These are phyloP conservation scores for Colletotrichum orchidophilum DNA, from an alignment of 2,329 filamentous ascomycete genomes.

Conservation along the genomic window DNA sequence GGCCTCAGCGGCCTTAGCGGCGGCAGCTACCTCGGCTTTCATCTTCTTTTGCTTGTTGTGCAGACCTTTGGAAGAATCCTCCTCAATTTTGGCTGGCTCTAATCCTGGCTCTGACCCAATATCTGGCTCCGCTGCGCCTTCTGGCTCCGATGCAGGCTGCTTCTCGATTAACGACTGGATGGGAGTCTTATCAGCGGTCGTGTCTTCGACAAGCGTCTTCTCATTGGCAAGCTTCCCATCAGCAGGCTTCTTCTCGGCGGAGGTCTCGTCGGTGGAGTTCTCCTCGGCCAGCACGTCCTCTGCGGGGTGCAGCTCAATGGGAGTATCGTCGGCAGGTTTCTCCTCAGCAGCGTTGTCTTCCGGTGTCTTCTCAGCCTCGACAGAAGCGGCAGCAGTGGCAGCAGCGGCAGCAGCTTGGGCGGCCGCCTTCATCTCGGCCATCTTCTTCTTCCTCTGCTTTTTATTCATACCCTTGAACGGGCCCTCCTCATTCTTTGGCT, in stretches of 20 bases:
- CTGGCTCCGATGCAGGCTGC: not conserved
- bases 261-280: not conserved
- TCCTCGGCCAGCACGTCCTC: not conserved
- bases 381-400: not conserved
- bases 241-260: not conserved
- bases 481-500: not conserved
- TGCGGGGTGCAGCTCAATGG: too few species aligned
- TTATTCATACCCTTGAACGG: not conserved
- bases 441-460: constrained; percentile 30
- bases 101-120: not conserved
- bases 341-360: not conserved
- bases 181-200: not conserved
- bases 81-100: not conserved
- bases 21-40: not conserved
- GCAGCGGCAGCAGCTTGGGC: not conserved
- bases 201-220: not conserved
- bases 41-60: not conserved
- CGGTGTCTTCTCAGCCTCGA: not conserved
- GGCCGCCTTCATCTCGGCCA: constrained; percentile 10
- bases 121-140: not conserved
- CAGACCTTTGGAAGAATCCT: not conserved
- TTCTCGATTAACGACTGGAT: not conserved
- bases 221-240: not conserved
- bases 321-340: too few species aligned
- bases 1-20: not conserved